Base-by-base conservation (phyloP, 495 filamentous ascomycete genomes). In the Parachaetomium inaequale region DNA sequence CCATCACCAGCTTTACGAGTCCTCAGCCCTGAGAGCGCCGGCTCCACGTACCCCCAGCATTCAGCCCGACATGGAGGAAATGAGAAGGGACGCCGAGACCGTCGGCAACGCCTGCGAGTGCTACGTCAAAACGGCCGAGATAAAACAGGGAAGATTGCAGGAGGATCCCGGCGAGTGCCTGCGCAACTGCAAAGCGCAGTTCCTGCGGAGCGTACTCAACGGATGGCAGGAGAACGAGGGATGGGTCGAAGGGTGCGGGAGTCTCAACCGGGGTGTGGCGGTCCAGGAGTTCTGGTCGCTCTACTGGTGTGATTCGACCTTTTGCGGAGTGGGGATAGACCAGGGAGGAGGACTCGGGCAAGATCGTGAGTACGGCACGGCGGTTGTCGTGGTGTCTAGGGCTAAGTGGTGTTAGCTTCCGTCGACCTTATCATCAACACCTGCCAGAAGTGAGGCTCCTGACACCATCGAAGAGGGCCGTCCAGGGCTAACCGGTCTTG, bases 401-500 rank as follows among this genome's bases (percentile, higher is more conserved):
- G 69, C 73, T 67, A 75, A 66, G 60, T 53, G 47, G 55, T 59
- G 54, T 38, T 36, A 80, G 78, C 77, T 19, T 77, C 69, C 59
- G 74, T 79, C 56, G 73, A 75, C 57, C 63, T 69, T 56, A 76
- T 81, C 55, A 79, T 80, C 73, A 81, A 78, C 66, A 73, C 68
- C 52, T 81, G 78, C 51, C 72, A 79, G 51, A 75, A 76, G 79
- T 80, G 64, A 70, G 78, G 60, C 32, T 28, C 46, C 32, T 60
- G 23, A 46, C 64, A 34, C 31, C 2, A 7, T n/a, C 42, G 7
- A 11, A 7, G 15, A 23, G 10, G 51, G 38, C 1, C 7, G 8
- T 60, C n/a, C 55, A 36, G 43, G 8, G 36, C 58, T 60, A 25
- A 60, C 47, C 7, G 3, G 32, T 59, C 15, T 23, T 32, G 26